Conservation (phyloP, 345 rosid genomes). For the Gossypium australe region DNA sequence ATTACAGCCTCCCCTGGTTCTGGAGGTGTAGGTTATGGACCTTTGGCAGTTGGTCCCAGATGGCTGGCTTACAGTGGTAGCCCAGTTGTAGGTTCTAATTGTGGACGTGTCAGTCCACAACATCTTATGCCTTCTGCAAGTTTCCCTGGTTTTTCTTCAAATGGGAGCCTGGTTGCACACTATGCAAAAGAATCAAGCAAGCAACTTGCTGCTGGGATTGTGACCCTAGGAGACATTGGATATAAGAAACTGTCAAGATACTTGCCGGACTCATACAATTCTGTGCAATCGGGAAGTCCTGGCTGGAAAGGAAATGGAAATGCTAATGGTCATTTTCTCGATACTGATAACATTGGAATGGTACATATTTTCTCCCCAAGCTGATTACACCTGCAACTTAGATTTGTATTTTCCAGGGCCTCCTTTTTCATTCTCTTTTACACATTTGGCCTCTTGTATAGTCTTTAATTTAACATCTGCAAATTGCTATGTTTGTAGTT, state of each 20-base stretch:
- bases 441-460: background rate
- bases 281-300: conserved; percentile 39
- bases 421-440: background rate
- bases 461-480: background rate
- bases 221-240: conserved; percentile 79
- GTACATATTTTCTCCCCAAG: conserved; percentile 33
- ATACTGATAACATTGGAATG: conserved; percentile 79
- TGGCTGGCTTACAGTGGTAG: conserved; percentile 95
- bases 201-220: conserved; percentile 86
- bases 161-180: conserved; percentile 56
- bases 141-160: conserved; percentile 46
- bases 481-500: background rate
- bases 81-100: conserved; percentile 46
- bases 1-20: conserved; percentile 31
- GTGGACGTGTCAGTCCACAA: conserved; percentile 58
- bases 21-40: conserved; percentile 81
- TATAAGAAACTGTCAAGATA: conserved; percentile 62
- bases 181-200: conserved; percentile 88
- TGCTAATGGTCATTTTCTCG: conserved; percentile 47
- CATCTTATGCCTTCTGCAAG: conserved; percentile 48
- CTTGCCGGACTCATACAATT: conserved; percentile 52
- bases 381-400: background rate
- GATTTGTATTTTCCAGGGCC: background rate
- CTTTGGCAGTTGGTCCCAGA: conserved; percentile 91
- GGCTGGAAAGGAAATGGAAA: conserved; percentile 51